Evolutionary conservation across 2,329 filamentous ascomycete species (phyloP).

Genomic region (Aspergillus alliaceus): DNA sequence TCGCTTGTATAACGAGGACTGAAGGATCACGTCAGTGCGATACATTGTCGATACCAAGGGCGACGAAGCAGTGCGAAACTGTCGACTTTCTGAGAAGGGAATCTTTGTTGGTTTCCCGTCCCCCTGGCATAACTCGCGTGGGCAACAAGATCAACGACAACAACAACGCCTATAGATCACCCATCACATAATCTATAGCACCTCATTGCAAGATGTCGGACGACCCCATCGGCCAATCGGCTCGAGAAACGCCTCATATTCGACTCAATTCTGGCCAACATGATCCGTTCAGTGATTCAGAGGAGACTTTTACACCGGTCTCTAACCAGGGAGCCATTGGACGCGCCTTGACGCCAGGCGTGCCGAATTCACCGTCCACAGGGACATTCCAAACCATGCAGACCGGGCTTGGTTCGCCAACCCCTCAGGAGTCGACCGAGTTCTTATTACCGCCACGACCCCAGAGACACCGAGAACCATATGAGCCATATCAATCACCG

Average conservation of each 20-base stretch:
- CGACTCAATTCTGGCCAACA: conserved; percentile 63
- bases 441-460: conserved; percentile 44
- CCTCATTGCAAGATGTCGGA: not conserved
- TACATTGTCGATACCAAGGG: not conserved
- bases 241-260: conserved; percentile 55
- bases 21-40: not conserved
- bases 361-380: conserved; percentile 22
- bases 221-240: not conserved
- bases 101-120: not conserved
- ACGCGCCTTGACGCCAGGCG: conserved; percentile 21
- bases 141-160: not conserved
- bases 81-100: not conserved
- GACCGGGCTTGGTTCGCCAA: conserved; percentile 42
- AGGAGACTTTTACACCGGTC: conserved; percentile 26
- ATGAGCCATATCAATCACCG: conserved; percentile 49
- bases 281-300: conserved; percentile 48
- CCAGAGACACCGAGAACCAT: conserved; percentile 54
- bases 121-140: not conserved
- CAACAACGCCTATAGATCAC: not conserved
- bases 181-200: not conserved
- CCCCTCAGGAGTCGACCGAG: conserved; percentile 48
- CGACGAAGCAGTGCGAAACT: not conserved
- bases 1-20: not conserved
- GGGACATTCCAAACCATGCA: conserved; percentile 41
- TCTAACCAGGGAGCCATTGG: conserved; percentile 21